Conservation (phyloP, 2,329 filamentous ascomycete genomes). For the Colletotrichum salicis region DNA sequence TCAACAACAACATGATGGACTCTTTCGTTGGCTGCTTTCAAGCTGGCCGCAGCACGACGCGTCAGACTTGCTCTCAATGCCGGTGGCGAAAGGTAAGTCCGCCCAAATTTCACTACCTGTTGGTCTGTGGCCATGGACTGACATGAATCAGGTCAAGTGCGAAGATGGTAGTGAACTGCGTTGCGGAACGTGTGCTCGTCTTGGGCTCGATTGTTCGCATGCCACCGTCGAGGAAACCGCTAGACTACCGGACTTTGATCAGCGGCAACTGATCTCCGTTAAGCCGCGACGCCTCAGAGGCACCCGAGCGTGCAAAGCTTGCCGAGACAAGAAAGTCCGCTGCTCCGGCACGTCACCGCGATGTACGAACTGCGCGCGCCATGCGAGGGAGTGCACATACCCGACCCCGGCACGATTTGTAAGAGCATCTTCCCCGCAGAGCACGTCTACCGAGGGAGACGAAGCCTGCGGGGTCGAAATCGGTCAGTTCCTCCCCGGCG, state of each 20-base stretch:
- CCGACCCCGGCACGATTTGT: constrained; percentile 25
- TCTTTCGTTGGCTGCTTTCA: constrained; percentile 37
- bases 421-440: constrained; percentile 4
- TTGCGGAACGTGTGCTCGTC: constrained; percentile 47
- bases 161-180: constrained; percentile 42
- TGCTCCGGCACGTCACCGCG: constrained; percentile 39
- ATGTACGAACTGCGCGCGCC: constrained; percentile 39
- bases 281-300: constrained; percentile 36
- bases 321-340: constrained; percentile 40
- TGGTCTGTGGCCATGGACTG: not conserved
- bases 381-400: constrained; percentile 37
- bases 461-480: constrained; percentile 4
- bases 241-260: constrained; percentile 15
- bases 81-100: constrained; percentile 38
- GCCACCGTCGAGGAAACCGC: not conserved
- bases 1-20: constrained; percentile 34
- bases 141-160: constrained; percentile 39
- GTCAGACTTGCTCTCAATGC: constrained; percentile 41
- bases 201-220: constrained; percentile 48
- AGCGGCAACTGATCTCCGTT: constrained; percentile 12
- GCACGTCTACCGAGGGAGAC: constrained; percentile 22
- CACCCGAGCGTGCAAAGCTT: constrained; percentile 42
- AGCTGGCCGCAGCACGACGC: constrained; percentile 26
- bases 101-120: not conserved
- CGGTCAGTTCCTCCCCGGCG: constrained; percentile 36